phyloP scores from a whole-genome alignment of 495 filamentous ascomycete species.

The Penicillium argentinense region DNA sequence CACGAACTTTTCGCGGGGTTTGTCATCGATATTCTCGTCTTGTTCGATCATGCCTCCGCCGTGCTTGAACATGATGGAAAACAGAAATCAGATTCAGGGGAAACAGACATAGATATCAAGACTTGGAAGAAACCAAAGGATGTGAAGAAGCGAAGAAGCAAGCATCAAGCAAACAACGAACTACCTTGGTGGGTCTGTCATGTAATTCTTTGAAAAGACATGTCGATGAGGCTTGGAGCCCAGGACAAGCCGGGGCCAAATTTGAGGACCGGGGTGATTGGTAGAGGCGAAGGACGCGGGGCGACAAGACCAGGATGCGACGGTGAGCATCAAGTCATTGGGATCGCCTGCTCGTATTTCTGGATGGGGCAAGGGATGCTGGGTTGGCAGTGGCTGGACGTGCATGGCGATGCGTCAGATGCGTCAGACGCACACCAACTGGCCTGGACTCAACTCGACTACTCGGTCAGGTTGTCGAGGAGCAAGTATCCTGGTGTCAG shows the following conservation, averaged over 20 bases:
- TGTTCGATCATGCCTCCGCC: conserved; percentile 9
- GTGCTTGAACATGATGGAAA: neutral
- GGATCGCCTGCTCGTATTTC: neutral
- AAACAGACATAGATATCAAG: neutral
- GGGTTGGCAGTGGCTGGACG: neutral
- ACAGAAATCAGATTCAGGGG: neutral
- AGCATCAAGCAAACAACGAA: neutral
- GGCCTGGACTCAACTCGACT: too few species aligned
- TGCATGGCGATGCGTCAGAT: neutral
- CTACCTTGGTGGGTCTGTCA: neutral
- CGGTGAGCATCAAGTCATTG: neutral
- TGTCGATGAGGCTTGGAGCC: neutral
- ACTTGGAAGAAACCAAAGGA: too few species aligned
- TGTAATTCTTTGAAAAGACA: neutral
- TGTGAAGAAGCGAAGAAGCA: neutral
- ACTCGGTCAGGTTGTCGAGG: too few species aligned
- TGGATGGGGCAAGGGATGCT: neutral
- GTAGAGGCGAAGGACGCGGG: neutral
- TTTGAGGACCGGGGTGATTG: neutral
- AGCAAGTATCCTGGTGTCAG: neutral
- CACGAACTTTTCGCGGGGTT: conserved; percentile 16
- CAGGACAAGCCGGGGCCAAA: neutral
- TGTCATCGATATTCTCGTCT: conserved; percentile 14
- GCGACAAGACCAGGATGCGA: neutral
- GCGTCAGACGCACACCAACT: neutral